Base-by-base conservation (phyloP, 2,329 filamentous ascomycete genomes). In the Calonectria henricotiae region DNA sequence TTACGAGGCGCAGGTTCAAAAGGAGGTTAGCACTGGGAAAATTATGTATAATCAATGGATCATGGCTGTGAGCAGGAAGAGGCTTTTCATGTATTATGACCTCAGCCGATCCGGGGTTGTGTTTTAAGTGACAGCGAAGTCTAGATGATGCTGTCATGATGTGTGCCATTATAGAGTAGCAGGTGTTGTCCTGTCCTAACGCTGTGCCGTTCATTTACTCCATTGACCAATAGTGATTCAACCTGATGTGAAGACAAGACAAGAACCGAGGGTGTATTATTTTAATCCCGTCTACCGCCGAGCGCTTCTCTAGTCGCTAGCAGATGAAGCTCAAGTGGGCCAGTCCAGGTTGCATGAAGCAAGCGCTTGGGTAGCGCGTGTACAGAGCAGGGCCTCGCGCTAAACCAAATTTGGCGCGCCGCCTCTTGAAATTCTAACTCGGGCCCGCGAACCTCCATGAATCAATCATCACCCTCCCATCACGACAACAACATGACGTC, bases 401-500 rank as follows among this genome's bases (percentile, higher is more conserved):
- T 80, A 80, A 80, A 73, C 80, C 79, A 60, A 62, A 77, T 74
- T 63, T 58, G 67, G 75, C 71, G 70, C 73, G 68, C 76, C 73
- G 76, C 79, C 79, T 77, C 71, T 78, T 74, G 76, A 82, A 81
- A 80, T 80, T 80, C 79, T 79, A 72, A 72, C 67, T 70, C 66
- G 74, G 61, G 73, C 67, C 39, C 68, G 65, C 67, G 69, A 75
- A 65, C 72, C 61, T 74, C 65, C 68, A 72, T 71, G 69, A 63
- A 62, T 61, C 70, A 72, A 75, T 71, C 73, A 63, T 75, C 70
- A 68, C 69, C 74, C 75, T 71, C 69, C 60, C 71, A 72, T 68
- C 67, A 73, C 69, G 51, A 69, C 65, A 72, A 64, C 67, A 74
- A 73, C 62, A 94, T 94, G 91, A 85, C 91, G 69, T 91, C 91